A percentile compares a stretch with the other conserved stretches of the same genome.
These are phyloP conservation scores for Leptodontidium sp. DNA, from an alignment of 2,329 filamentous ascomycete species.

Conservation along the genomic window DNA sequence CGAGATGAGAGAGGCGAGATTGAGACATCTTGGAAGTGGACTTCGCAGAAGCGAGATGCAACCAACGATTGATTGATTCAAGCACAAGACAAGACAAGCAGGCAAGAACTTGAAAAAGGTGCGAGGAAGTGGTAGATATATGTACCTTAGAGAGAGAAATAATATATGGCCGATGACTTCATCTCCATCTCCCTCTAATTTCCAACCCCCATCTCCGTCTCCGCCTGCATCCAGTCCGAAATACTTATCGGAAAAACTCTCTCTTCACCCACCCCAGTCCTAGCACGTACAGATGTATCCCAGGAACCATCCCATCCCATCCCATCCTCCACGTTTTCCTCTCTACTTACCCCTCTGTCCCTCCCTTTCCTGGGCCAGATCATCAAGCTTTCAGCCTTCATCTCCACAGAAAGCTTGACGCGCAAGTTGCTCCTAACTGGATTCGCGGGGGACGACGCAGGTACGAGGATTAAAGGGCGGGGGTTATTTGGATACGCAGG, in stretches of 20 bases:
- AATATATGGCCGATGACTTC: not conserved
- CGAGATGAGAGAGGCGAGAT: conserved; percentile 1
- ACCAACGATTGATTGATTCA: too few relatives aligned
- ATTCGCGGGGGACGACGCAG: not conserved
- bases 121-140: not conserved
- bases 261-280: not conserved
- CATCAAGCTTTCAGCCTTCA: not conserved
- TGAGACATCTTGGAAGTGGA: conserved; percentile 16
- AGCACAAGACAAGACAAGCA: not conserved
- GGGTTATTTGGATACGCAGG: not conserved
- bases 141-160: too few relatives aligned
- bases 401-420: too few relatives aligned
- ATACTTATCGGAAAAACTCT: conserved; percentile 6
- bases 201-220: not conserved
- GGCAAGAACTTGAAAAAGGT: not conserved
- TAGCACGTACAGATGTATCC: too few relatives aligned
- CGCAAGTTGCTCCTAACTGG: too few relatives aligned
- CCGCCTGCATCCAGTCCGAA: too few relatives aligned
- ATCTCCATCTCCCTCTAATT: not conserved
- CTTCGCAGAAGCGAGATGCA: not conserved
- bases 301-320: too few relatives aligned
- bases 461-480: not conserved
- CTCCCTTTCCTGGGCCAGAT: not conserved
- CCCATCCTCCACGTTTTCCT: too few relatives aligned
- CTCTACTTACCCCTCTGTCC: too few relatives aligned